Evolutionary conservation across 805 yeast species (phyloP), one percentile per base, ranked within the genome.

Genomic region (Hanseniaspora pseudoguilliermondii): DNA sequence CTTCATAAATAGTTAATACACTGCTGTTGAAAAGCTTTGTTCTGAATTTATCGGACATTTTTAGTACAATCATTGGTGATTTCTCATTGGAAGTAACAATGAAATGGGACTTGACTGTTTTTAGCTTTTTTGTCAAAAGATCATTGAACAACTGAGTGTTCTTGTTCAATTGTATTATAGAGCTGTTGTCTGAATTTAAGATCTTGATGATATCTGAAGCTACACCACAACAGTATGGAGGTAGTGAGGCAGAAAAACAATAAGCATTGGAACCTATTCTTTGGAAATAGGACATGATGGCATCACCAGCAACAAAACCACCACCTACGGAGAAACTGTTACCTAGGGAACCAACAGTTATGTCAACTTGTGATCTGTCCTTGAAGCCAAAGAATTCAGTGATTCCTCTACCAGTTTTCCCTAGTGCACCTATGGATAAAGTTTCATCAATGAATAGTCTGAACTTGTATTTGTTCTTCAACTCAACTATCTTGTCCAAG

Each of bases 231-330:
- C 88, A 78, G 69, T 85, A 91, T 25, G 97, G 95, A 13, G 98
- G 97, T 66, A 91, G 78, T 1, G 96, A 79, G 8, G 98, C 98
- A 64, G 95, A 85, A 68, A 87, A 93, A 59, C 93, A 93, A 66
- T 88, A 93, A 2, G 96, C 96, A 60, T 76, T 75, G 15, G 95
- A 86, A 25, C 88, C 84, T 63, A 93, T 84, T 67, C 95, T 81
- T 75, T 93, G 98, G 71, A 91, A 96, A 62, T 83, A 82, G 36
- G 89, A 80, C 88, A 93, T 87, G 55, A 83, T 83, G 27, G 73
- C 69, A 43, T 79, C 83, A 57, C 97, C 98, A 32, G 86, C 85
- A 66, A 95, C 93, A 71, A 87, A 91, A 0, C 96, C 97, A 60
- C 98, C 98, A 50, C 91, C 81, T 1, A 93, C 76, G 9, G 88